Evolutionary conservation across 345 rosid species (phyloP).

Genomic region (Eutrema heterophyllum): DNA sequence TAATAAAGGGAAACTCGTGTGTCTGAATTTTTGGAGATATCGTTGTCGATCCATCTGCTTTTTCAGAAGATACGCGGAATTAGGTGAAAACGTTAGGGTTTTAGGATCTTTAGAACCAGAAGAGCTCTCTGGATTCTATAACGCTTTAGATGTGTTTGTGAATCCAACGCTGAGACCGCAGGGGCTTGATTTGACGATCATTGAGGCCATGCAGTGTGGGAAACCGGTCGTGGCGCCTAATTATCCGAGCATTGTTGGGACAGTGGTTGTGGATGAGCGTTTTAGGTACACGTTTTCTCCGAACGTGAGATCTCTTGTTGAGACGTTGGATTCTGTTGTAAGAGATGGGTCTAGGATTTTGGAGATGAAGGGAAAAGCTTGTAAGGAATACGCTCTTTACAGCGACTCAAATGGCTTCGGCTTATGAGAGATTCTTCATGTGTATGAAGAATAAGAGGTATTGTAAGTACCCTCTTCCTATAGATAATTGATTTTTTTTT

Average conservation of each 20-base stretch:
- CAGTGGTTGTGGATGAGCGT: constrained; percentile 46
- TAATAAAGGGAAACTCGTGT: too few species aligned
- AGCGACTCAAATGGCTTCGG: constrained; percentile 63
- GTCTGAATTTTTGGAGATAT: too few species aligned
- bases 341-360: constrained; percentile 45
- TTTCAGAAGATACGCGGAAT: constrained; percentile 45
- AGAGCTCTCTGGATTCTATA: constrained; percentile 54
- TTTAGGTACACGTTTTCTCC: constrained; percentile 66
- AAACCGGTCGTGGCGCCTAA: constrained; percentile 62
- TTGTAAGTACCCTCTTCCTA: constrained; percentile 58
- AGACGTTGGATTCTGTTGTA: constrained; percentile 45
- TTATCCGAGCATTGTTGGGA: constrained; percentile 66
- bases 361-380: constrained; percentile 48
- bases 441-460: constrained; percentile 58
- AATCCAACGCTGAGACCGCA: constrained; percentile 72
- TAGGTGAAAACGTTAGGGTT: constrained; percentile 52
- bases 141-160: constrained; percentile 62
- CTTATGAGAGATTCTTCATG: constrained; percentile 73
- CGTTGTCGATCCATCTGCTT: too few species aligned
- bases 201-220: constrained; percentile 76
- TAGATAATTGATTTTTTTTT: constrained; percentile 39
- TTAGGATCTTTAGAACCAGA: constrained; percentile 51
- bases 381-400: constrained; percentile 49
- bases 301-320: constrained; percentile 54
- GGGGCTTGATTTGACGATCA: constrained; percentile 61